Base-by-base conservation (phyloP, 352 stramenopile genomes). In the Globisporangium polare region DNA sequence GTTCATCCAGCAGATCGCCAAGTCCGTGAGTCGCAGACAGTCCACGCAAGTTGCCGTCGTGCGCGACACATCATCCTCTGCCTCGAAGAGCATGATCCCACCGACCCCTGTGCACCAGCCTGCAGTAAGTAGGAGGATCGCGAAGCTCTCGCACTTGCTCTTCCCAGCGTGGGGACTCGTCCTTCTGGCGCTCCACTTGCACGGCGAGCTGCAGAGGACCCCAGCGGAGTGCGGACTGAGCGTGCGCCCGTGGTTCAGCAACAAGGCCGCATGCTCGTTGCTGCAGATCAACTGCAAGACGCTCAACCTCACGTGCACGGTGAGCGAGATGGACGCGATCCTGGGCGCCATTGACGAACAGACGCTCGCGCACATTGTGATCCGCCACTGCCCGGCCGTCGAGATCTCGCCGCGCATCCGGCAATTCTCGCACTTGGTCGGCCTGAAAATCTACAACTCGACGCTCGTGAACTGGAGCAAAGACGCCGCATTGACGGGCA, bases 381-480 rank as follows among this genome's bases (percentile, higher is more conserved):
- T 86, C 10, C 72, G 73, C 8, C 71, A 89, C 31, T 87, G 75
- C 27, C 45, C 62, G 0, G 41, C 31, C 4, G 37, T 87, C 2
- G 71, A 85, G 33, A 63, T 85, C 12, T 54, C 67, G 1, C 26
- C 52, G 0, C 47, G 52, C 1, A 20, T 87, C 1, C 50, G 71
- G 2, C 12, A 57, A 3, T 83, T 87, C 56, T 68, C 53, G 1
- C 46, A 52, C 2, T 56, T 86, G 2, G 53, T 78, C 20, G 54
- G 68, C 1, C 29, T 82, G 1, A 79, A 81, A 47, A 59, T 80
- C 22, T 82, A 77, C 60, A 83, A 82, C 46, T 72, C 72, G 3
- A 80, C 71, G 7, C 66, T 86, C 8, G 27, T n/a, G 0, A 53
- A 37, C 6, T 82, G 73, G 70, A 42, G 51, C 0, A 42, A 60